Conservation (phyloP, 2,329 filamentous ascomycete species). For the Ophiostoma triangulosporum region DNA sequence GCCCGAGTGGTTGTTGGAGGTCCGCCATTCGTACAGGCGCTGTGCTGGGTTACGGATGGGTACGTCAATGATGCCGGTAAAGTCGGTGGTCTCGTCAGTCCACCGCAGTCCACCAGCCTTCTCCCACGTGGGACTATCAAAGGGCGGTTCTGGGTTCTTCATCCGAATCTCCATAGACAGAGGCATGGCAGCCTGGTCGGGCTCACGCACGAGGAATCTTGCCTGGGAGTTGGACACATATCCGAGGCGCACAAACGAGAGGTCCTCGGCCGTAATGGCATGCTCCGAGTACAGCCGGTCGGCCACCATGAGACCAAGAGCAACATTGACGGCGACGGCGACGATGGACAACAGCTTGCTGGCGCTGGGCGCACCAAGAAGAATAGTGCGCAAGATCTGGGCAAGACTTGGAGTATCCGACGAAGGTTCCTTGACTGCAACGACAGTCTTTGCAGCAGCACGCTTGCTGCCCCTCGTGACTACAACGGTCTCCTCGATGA, state of each 20-base stretch:
- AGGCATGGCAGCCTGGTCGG: slow-evolving; percentile 60
- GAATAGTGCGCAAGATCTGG: slow-evolving; percentile 42
- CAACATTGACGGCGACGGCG: slow-evolving; percentile 59
- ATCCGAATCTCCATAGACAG: slow-evolving; percentile 55
- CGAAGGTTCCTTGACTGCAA: slow-evolving; percentile 32
- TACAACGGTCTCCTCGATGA: slow-evolving; percentile 44
- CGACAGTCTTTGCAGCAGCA: neutral
- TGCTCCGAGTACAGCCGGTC: slow-evolving; percentile 70
- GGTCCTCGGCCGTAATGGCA: slow-evolving; percentile 55
- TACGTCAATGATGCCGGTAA: slow-evolving; percentile 57
- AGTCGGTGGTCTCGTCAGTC: slow-evolving; percentile 69
- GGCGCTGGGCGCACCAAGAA: slow-evolving; percentile 64
- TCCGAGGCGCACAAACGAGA: slow-evolving; percentile 77
- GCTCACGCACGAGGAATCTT: slow-evolving; percentile 73
- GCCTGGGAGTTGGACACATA: slow-evolving; percentile 73
- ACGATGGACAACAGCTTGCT: slow-evolving; percentile 51
- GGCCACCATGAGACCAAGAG: slow-evolving; percentile 52
- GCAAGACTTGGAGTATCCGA: slow-evolving; percentile 36
- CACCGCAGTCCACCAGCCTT: slow-evolving; percentile 48
- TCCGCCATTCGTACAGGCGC: slow-evolving; percentile 66
- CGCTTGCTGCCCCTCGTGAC: slow-evolving; percentile 22
- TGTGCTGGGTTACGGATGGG: slow-evolving; percentile 51
- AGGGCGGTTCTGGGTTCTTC: slow-evolving; percentile 35
- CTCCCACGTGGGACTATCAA: slow-evolving; percentile 51
- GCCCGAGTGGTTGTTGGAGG: slow-evolving; percentile 78